These are phyloP conservation scores for Funneliformis geosporum DNA, from an alignment of 192 early-diverging fungal species.

Conservation along the genomic window DNA sequence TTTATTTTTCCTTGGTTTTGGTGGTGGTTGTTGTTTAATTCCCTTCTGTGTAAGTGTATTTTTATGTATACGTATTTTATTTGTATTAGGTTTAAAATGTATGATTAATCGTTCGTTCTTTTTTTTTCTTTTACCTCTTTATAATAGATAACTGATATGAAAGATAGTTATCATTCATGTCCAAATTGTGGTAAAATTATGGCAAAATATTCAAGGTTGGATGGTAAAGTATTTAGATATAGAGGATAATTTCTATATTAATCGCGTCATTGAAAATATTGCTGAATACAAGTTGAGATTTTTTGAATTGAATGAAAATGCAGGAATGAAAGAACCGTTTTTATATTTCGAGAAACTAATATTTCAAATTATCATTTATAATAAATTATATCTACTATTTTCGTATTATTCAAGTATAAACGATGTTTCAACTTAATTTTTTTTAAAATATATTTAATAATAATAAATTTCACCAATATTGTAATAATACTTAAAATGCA, in stretches of 20 bases:
- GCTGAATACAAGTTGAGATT: no score
- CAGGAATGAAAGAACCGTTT: no score
- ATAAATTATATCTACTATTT: no score
- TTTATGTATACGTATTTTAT: background rate
- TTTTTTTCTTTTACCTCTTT: background rate
- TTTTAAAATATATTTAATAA: no score
- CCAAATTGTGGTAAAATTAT: conserved; percentile 24
- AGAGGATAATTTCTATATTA: background rate
- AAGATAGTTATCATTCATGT: conserved; percentile 18
- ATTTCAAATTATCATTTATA: no score
- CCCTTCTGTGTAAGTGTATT: conserved; percentile 28
- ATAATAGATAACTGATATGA: conserved; percentile 16
- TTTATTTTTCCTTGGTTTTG: background rate
- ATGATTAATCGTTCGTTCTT: background rate
- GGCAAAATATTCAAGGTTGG: conserved; percentile 28
- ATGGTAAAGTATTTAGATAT: background rate
- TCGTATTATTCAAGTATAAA: no score
- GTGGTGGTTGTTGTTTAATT: conserved; percentile 23
- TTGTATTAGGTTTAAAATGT: background rate
- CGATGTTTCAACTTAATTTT: no score
- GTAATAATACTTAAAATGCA: no score
- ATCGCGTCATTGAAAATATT: no score
- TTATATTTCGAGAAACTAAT: no score
- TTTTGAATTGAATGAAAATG: background rate
- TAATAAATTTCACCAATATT: no score